Percentiles rank a stretch among this genome's conserved stretches.
Evolutionary conservation across 78 protist genomes (phyloP).

Genomic region (Planoprotostelium fungivorum): DNA sequence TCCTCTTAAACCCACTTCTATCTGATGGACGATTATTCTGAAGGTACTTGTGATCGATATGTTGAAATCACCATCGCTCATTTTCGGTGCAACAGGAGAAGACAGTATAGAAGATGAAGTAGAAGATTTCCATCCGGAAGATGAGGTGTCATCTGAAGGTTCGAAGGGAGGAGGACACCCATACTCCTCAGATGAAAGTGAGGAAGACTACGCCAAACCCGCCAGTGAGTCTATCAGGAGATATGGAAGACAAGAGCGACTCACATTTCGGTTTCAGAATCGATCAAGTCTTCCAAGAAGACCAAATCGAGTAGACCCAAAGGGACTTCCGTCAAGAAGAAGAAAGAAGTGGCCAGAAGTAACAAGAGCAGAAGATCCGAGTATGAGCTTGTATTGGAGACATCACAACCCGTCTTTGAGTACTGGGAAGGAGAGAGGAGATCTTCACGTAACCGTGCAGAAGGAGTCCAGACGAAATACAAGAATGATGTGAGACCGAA

Average conservation of each 20-base stretch:
- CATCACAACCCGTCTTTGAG: background rate
- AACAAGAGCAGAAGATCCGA: background rate
- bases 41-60: too few species aligned
- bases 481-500: background rate
- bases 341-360: background rate
- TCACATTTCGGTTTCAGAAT: background rate
- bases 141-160: background rate
- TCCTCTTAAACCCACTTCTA: too few species aligned
- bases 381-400: background rate
- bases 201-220: background rate
- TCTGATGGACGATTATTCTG: background rate
- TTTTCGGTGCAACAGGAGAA: background rate
- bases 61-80: background rate
- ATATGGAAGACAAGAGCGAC: background rate
- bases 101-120: background rate
- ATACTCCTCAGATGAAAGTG: background rate
- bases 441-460: background rate
- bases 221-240: background rate
- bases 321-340: too few species aligned
- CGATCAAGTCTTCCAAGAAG: background rate
- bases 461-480: background rate
- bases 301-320: background rate
- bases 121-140: background rate
- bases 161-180: background rate
- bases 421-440: background rate